phyloP scores from a whole-genome alignment of 352 stramenopile genomes.

The Phytophthora pistaciae region DNA sequence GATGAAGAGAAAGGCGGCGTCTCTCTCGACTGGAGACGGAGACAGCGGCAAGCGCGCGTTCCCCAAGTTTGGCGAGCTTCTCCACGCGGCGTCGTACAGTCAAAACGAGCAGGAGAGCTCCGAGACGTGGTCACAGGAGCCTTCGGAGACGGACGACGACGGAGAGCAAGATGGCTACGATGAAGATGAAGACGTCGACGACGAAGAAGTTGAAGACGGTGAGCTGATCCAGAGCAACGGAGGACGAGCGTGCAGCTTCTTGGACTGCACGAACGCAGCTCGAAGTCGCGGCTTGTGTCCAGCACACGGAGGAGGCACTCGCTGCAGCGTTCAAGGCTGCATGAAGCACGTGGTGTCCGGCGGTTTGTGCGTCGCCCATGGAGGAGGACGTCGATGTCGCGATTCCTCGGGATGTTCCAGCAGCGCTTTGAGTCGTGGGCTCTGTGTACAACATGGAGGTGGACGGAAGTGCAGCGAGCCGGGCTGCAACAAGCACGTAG shows the following conservation, averaged over 20 bases:
- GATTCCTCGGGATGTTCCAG: conserved; percentile 44
- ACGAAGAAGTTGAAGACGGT: conserved; percentile 25
- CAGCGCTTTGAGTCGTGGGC: conserved; percentile 62
- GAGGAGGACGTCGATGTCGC: conserved; percentile 65
- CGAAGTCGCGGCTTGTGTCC: conserved; percentile 72
- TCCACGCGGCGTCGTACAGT: conserved; percentile 31
- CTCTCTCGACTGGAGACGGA: not conserved
- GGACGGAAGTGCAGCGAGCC: conserved; percentile 75
- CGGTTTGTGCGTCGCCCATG: conserved; percentile 73
- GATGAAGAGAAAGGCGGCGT: conserved; percentile 3
- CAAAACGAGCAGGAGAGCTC: conserved; percentile 6
- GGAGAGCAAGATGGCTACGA: conserved; percentile 16
- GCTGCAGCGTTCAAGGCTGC: conserved; percentile 57
- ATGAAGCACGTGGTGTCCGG: conserved; percentile 75
- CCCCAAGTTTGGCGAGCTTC: conserved; percentile 33
- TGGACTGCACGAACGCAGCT: conserved; percentile 48
- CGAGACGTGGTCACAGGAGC: conserved; percentile 20
- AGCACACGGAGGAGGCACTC: conserved; percentile 65
- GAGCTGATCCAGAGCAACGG: conserved; percentile 4
- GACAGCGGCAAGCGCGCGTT: conserved; percentile 9
- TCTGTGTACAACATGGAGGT: conserved; percentile 77
- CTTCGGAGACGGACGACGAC: conserved; percentile 41
- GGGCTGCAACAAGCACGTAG: conserved; percentile 82
- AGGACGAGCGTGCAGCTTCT: conserved; percentile 19
- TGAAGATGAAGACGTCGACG: conserved; percentile 15